A percentile compares a stretch with the other conserved stretches of the same genome.
phyloP scores from a whole-genome alignment of 2,329 filamentous ascomycete species.

The Fusarium xylarioides region DNA sequence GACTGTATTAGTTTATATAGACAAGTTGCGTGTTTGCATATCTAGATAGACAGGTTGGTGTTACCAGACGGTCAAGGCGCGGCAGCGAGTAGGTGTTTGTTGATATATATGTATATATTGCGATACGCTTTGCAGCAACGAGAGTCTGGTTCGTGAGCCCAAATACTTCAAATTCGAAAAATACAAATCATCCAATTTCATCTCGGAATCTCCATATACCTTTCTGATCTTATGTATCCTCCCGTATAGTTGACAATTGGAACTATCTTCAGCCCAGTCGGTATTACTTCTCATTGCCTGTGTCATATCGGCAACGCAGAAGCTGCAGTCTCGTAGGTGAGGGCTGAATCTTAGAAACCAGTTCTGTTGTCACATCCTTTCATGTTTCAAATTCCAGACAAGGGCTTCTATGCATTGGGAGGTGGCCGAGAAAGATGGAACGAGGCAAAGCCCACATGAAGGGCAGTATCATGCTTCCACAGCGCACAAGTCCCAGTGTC shows the following conservation, averaged over 20 bases:
- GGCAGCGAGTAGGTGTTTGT: background rate
- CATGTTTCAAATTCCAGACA: background rate
- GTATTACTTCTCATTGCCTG: background rate
- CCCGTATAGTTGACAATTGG: background rate
- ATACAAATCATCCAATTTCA: background rate
- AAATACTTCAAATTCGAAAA: background rate
- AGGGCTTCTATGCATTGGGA: background rate
- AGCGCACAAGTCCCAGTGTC: background rate
- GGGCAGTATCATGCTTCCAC: background rate
- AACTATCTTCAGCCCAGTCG: background rate
- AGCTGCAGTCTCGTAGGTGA: background rate
- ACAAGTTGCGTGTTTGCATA: background rate
- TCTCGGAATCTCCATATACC: background rate
- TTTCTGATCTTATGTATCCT: background rate
- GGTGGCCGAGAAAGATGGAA: background rate
- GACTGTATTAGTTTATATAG: background rate
- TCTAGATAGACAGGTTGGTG: background rate
- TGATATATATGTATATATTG: background rate
- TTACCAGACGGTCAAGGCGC: background rate
- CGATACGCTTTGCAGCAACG: background rate
- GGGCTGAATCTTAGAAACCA: background rate
- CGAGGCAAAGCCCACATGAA: background rate
- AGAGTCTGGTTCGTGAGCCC: background rate
- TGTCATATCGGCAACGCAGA: background rate
- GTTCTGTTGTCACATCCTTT: background rate